These are phyloP conservation scores for Zymoseptoria pseudotritici DNA, from an alignment of 2,329 filamentous ascomycete species.

Conservation along the genomic window DNA sequence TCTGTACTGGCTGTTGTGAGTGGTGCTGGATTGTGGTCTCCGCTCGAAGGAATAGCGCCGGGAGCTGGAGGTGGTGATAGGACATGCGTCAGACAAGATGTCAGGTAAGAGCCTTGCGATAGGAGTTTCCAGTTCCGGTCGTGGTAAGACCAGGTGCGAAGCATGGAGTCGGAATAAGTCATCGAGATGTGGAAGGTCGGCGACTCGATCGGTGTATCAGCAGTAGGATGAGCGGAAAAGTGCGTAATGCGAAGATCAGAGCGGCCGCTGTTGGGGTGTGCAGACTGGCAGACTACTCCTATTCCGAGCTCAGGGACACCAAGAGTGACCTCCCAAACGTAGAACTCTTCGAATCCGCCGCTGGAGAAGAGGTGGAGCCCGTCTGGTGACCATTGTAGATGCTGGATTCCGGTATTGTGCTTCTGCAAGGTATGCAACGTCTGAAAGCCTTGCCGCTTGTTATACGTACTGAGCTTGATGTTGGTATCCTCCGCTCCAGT, in stretches of 20 bases:
- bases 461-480: conserved; percentile 63
- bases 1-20: conserved; percentile 73
- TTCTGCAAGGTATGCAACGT: conserved; percentile 62
- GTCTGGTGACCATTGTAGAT: conserved; percentile 63
- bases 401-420: conserved; percentile 78
- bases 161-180: conserved; percentile 74
- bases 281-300: conserved; percentile 46
- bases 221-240: conserved; percentile 53
- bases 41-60: conserved; percentile 36
- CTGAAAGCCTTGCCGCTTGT: conserved; percentile 23
- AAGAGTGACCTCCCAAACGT: conserved; percentile 62
- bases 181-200: conserved; percentile 55
- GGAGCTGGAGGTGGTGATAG: conserved; percentile 41
- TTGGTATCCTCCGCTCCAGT: conserved; percentile 65
- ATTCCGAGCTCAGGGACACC: conserved; percentile 44
- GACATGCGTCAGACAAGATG: conserved; percentile 62
- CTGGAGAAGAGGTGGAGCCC: conserved; percentile 73
- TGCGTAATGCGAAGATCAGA: conserved; percentile 73
- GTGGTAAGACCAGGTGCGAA: conserved; percentile 46
- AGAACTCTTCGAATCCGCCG: conserved; percentile 82
- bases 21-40: conserved; percentile 35
- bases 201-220: conserved; percentile 1
- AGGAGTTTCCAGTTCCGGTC: conserved; percentile 30
- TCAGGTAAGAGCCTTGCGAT: conserved; percentile 37
- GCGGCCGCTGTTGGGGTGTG: conserved; percentile 43